Conservation (phyloP, 1,284 basidiomycete genomes). For the Phellopilus nigrolimitatus region DNA sequence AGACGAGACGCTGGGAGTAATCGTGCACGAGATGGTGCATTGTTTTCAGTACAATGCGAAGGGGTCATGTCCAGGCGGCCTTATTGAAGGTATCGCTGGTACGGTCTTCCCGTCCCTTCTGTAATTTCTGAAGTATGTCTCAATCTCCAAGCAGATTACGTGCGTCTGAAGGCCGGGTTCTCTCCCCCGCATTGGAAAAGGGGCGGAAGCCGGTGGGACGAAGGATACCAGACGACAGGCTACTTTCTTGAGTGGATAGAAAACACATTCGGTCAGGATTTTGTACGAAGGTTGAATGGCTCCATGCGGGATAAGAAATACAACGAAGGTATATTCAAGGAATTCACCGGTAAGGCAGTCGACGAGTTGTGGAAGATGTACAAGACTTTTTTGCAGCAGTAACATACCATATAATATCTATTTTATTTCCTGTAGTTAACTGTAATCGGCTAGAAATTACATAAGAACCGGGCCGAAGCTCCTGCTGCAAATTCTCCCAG, state of each 20-base stretch:
- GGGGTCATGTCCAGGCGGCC: slow-evolving; percentile 55
- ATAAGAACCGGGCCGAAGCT: too few species aligned
- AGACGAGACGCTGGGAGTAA: slow-evolving; percentile 61
- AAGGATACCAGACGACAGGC: slow-evolving; percentile 63
- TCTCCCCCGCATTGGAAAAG: slow-evolving; percentile 63
- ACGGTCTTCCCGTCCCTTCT: slow-evolving; percentile 17
- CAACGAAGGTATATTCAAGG: slow-evolving; percentile 44
- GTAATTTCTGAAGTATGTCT: not conserved
- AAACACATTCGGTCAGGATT: slow-evolving; percentile 45
- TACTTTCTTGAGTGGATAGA: slow-evolving; percentile 70
- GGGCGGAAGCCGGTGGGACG: slow-evolving; percentile 56
- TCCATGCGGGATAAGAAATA: slow-evolving; percentile 46
- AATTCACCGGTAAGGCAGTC: slow-evolving; percentile 47
- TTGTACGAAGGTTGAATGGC: slow-evolving; percentile 52
- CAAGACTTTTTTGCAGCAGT: slow-evolving; percentile 16
- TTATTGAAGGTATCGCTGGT: slow-evolving; percentile 75
- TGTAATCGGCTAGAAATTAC: not conserved
- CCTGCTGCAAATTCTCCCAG: too few species aligned
- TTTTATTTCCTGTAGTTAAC: not conserved
- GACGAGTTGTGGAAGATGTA: slow-evolving; percentile 46
- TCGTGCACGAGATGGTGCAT: slow-evolving; percentile 66
- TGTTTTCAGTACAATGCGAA: slow-evolving; percentile 66
- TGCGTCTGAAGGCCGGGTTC: slow-evolving; percentile 53
- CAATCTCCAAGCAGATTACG: slow-evolving; percentile 47
- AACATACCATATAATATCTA: too few species aligned